Base-by-base conservation (phyloP, 768 basidiomycete species). In the Erythrobasidium yunnanense region DNA sequence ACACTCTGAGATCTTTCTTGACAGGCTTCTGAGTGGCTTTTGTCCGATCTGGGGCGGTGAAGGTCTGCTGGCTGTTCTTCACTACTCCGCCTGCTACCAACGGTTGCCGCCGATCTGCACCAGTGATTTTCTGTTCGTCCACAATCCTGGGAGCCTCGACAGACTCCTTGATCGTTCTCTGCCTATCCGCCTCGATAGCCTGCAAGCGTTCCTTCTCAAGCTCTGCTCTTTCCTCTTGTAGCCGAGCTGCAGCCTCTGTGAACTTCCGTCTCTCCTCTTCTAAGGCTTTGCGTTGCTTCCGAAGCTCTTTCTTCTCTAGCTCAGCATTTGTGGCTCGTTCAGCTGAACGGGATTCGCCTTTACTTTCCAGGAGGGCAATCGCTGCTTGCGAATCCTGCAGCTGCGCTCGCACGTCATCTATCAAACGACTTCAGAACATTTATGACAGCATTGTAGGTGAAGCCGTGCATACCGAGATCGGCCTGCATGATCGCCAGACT, bases 401-500 rank as follows among this genome's bases (percentile, higher is more conserved):
- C 54, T 55, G 54, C 15, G 34, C 54, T 11, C 34, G 54, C 15
- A 23, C 54, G 11, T 55, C 54, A 25, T 55, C 54, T 29, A 32
- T 8, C 11, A 7, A n/a, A 22, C 11, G 11, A 32, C 13, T 7
- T 55, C 17, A 8, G 34, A 35, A 7, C 23, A n/a, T 8, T 30
- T 8, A 7, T 29, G 27, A 55, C 34, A 22, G 15, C 23, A 35
- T 15, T 11, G 13, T 11, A 32, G 45, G 23, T 50, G 30, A 7
- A 58, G 56, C 4, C 56, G 47, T 3, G 49, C 60, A 18, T 23
- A 33, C 49, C 60, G 11, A 63, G 47, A 11, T 63, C 60, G 8
- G 22, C 47, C 49, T 63, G 60, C 60, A 63, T 63, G 8, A 18
- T 22, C 20, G 13, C 49, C 18, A 63, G 38, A 38, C 60, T 63